A percentile compares a stretch with the other conserved stretches of the same genome.
Conservation (phyloP, 352 stramenopile genomes). For the Phytophthora capsici region DNA sequence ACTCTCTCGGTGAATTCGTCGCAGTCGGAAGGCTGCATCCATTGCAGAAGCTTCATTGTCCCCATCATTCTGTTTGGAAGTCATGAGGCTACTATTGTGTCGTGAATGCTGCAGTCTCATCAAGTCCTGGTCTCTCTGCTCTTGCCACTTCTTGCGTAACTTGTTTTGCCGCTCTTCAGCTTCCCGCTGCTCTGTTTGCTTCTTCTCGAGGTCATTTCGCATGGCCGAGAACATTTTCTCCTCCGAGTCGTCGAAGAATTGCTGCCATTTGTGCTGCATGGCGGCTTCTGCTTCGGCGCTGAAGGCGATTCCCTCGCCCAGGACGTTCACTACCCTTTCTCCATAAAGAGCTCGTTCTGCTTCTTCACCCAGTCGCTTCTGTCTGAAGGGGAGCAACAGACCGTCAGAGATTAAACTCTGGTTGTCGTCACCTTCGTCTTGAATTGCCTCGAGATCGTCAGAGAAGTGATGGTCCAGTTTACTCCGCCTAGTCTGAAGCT, state of each 20-base stretch:
- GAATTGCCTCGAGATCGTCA: conserved; percentile 12
- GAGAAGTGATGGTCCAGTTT: conserved; percentile 3
- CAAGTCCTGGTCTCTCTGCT: conserved; percentile 60
- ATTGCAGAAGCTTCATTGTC: not conserved
- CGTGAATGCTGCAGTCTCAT: conserved; percentile 45
- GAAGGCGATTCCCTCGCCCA: conserved; percentile 62
- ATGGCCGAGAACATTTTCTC: conserved; percentile 61
- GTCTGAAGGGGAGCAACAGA: conserved; percentile 3
- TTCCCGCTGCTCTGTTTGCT: conserved; percentile 47
- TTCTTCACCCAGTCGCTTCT: conserved; percentile 38
- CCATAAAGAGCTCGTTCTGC: conserved; percentile 53
- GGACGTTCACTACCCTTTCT: conserved; percentile 27
- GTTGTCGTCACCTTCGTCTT: conserved; percentile 16
- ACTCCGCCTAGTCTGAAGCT: not conserved
- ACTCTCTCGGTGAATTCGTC: conserved; percentile 61
- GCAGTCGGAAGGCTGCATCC: conserved; percentile 50
- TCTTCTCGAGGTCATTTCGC: conserved; percentile 49
- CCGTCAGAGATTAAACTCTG: not conserved
- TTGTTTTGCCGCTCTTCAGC: conserved; percentile 58
- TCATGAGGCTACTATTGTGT: conserved; percentile 16
- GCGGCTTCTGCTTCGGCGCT: conserved; percentile 50
- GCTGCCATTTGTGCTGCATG: conserved; percentile 66
- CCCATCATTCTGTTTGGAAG: conserved; percentile 2
- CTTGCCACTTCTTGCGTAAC: conserved; percentile 68
- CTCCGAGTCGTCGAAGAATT: conserved; percentile 65